A percentile compares a stretch with the other conserved stretches of the same genome.
Evolutionary conservation across 2,329 filamentous ascomycete genomes (phyloP).

Genomic region (Trichoderma sp.): DNA sequence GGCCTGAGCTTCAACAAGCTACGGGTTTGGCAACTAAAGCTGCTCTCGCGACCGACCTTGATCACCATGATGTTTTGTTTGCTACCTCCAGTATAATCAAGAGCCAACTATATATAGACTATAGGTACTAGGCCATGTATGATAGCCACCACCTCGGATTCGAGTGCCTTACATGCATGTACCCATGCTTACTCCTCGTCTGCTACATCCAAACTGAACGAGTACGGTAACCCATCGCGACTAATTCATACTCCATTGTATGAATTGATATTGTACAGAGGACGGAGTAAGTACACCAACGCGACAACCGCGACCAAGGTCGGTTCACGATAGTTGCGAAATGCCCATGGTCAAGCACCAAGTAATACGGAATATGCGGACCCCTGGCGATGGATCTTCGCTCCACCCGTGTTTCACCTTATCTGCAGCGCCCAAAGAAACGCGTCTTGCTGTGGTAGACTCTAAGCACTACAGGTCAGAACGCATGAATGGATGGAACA

Average conservation of each 20-base stretch:
- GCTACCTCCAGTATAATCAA: not conserved
- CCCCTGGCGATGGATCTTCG: slow-evolving; percentile 15
- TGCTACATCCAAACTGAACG: not conserved
- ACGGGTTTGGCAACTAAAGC: not conserved
- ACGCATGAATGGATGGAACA: not conserved
- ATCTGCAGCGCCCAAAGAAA: slow-evolving; percentile 3
- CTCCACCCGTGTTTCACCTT: slow-evolving; percentile 23
- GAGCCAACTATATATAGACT: not conserved
- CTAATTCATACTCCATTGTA: not conserved
- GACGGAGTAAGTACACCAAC: not conserved
- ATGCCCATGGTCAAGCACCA: not conserved
- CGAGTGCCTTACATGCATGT: not conserved
- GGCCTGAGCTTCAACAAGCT: not conserved
- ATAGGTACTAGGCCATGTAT: not conserved
- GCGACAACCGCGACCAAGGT: not conserved
- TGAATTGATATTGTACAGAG: not conserved
- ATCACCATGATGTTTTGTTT: not conserved
- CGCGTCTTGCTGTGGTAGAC: not conserved
- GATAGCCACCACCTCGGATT: not conserved
- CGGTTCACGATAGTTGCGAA: not conserved
- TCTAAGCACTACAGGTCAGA: not conserved
- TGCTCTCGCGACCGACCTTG: not conserved
- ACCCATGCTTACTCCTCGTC: not conserved
- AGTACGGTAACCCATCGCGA: not conserved
- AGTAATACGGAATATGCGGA: not conserved